phyloP scores from a whole-genome alignment of 2,329 filamentous ascomycete genomes.

The Calonectria pseudoturangicola region DNA sequence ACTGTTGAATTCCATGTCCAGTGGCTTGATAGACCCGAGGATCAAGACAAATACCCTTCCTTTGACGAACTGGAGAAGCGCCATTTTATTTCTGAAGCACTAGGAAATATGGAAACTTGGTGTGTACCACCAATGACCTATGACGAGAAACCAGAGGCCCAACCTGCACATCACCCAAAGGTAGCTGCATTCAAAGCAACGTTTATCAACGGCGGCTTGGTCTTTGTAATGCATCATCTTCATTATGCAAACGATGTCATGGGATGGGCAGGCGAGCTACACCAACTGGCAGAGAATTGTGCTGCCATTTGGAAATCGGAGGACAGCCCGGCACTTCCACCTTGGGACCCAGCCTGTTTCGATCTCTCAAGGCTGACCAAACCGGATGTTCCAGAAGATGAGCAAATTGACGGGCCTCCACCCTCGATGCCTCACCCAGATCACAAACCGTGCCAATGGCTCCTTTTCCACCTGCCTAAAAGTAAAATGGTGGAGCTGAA shows the following conservation, averaged over 20 bases:
- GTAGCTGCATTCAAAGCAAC: background rate
- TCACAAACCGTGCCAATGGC: background rate
- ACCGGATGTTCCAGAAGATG: background rate
- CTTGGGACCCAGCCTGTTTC: background rate
- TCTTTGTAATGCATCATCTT: background rate
- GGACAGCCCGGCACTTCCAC: background rate
- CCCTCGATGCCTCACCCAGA: background rate
- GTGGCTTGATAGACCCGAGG: background rate
- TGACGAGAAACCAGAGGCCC: background rate
- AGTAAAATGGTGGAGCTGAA: conserved; percentile 38
- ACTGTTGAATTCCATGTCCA: conserved; percentile 1
- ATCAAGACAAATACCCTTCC: background rate
- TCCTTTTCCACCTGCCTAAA: conserved; percentile 41
- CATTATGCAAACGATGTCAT: conserved; percentile 3
- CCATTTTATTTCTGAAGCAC: background rate
- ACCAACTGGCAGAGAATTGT: background rate
- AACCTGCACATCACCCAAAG: background rate
- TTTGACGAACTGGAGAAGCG: background rate
- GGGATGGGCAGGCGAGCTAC: conserved; percentile 3
- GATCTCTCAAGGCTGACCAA: background rate
- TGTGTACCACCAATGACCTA: background rate
- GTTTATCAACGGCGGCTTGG: background rate
- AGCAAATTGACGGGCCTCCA: conserved; percentile 34
- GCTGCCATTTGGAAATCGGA: conserved; percentile 2
- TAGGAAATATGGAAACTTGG: background rate